Conservation (phyloP, 2,329 filamentous ascomycete genomes). For the Xylariales sp. region DNA sequence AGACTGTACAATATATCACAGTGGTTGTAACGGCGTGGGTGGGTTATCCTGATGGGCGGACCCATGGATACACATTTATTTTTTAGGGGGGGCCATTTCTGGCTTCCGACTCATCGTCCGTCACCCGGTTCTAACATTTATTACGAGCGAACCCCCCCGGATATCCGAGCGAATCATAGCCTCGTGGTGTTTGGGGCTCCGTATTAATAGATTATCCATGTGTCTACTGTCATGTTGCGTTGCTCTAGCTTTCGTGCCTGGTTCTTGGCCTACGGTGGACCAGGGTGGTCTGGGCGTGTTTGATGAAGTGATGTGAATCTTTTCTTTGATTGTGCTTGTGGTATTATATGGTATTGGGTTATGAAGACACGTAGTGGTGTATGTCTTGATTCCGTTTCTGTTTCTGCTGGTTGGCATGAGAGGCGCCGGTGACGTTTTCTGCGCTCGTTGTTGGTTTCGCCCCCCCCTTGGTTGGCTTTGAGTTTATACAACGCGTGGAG, state of each 20-base stretch:
- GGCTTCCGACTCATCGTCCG: neutral
- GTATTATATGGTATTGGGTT: too few relatives aligned
- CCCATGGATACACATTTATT: conserved; percentile 15
- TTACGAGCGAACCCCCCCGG: neutral
- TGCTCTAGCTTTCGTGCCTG: neutral
- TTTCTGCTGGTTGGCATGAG: too few relatives aligned
- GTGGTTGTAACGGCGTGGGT: conserved; percentile 22
- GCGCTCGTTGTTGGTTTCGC: too few relatives aligned
- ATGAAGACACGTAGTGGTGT: too few relatives aligned
- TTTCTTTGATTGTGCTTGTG: too few relatives aligned
- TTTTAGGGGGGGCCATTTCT: neutral
- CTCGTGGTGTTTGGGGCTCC: neutral
- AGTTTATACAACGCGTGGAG: too few relatives aligned
- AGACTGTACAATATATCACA: conserved; percentile 37
- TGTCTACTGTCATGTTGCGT: neutral
- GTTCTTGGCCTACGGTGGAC: neutral
- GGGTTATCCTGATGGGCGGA: conserved; percentile 18
- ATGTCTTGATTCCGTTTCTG: too few relatives aligned
- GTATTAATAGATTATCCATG: neutral
- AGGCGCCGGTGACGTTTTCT: too few relatives aligned
- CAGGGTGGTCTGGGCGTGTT: too few relatives aligned
- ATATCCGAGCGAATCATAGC: neutral
- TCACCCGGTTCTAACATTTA: neutral
- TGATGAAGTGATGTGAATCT: too few relatives aligned
- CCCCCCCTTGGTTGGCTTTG: too few relatives aligned